Conservation (phyloP, 805 yeast species). For the Starmera caribaea region DNA sequence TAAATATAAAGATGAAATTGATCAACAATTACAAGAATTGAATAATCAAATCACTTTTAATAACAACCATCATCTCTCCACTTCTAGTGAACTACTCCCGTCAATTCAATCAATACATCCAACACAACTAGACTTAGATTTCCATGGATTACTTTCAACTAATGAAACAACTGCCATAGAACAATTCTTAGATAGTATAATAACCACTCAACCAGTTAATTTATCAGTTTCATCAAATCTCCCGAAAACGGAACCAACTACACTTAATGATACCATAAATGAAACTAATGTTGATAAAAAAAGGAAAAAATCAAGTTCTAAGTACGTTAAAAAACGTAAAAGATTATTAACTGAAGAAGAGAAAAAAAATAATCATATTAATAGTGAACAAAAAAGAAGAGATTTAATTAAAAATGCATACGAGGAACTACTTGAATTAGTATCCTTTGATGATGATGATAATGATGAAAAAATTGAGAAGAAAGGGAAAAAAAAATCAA, state of each 20-base stretch:
- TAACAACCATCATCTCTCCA: background rate
- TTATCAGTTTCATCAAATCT: background rate
- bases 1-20: background rate
- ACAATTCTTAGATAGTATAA: constrained; percentile 19
- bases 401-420: constrained; percentile 16
- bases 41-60: constrained; percentile 1
- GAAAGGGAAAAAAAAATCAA: constrained; percentile 6
- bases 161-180: constrained; percentile 19
- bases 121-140: constrained; percentile 10
- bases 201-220: constrained; percentile 10
- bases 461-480: background rate
- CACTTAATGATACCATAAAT: background rate
- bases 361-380: constrained; percentile 16
- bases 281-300: background rate
- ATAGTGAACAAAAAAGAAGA: constrained; percentile 19
- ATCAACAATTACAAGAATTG: background rate
- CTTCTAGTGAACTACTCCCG: background rate
- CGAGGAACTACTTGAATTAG: constrained; percentile 8
- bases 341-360: constrained; percentile 16
- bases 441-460: constrained; percentile 5
- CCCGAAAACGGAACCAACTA: background rate
- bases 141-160: constrained; percentile 15
- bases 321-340: constrained; percentile 9
- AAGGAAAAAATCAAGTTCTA: background rate
- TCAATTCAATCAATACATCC: background rate